These are phyloP conservation scores for Starmera pachycereana DNA, from an alignment of 805 yeast genomes.

Conservation along the genomic window DNA sequence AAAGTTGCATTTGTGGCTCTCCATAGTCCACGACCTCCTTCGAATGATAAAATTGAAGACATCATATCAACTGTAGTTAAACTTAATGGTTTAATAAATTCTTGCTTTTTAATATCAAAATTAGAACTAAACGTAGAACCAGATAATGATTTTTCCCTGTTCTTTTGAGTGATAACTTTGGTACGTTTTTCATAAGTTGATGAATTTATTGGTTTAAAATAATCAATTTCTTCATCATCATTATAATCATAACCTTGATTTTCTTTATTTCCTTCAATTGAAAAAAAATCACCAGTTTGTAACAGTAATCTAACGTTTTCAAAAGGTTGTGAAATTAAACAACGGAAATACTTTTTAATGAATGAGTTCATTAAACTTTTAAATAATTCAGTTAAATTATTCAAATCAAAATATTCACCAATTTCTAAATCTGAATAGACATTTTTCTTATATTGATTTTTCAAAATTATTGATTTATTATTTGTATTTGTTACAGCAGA, in stretches of 20 bases:
- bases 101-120: background rate
- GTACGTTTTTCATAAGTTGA: background rate
- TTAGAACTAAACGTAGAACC: background rate
- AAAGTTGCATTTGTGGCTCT: constrained; percentile 75
- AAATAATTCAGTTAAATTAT: constrained; percentile 45
- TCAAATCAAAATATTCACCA: constrained; percentile 52
- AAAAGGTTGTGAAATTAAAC: constrained; percentile 75
- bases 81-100: constrained; percentile 40
- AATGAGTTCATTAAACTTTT: constrained; percentile 51
- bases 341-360: constrained; percentile 56
- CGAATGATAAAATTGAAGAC: constrained; percentile 55
- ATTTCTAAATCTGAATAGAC: constrained; percentile 44
- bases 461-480: too few relatives aligned
- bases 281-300: constrained; percentile 64
- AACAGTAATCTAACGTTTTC: constrained; percentile 70
- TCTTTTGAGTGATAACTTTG: constrained; percentile 5
- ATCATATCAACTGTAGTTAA: constrained; percentile 57
- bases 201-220: constrained; percentile 24
- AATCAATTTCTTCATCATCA: constrained; percentile 34
- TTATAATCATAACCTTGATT: constrained; percentile 19
- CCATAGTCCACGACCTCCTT: constrained; percentile 62
- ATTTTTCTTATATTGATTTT: constrained; percentile 9
- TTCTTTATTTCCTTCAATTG: constrained; percentile 4
- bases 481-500: too few relatives aligned
- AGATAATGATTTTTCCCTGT: background rate